Conservation (phyloP, 73 alveolate genomes). For the Paramecium tetraurelia region DNA sequence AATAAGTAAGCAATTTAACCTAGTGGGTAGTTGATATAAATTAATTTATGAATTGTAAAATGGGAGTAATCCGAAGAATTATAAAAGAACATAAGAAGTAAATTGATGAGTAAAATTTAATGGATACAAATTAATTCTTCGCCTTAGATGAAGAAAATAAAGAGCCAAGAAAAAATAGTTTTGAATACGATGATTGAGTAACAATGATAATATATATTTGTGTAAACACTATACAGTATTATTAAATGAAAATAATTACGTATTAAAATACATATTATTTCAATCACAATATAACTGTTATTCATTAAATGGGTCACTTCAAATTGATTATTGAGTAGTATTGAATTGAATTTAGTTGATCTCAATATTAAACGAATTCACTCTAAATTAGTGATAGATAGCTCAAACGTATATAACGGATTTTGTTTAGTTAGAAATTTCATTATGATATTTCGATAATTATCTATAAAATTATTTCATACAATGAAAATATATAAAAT, state of each 20-base stretch:
- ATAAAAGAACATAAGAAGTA: background rate
- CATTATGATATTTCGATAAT: too few species aligned
- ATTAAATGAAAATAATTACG: background rate
- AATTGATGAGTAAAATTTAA: background rate
- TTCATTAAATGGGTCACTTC: background rate
- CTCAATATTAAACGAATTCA: background rate
- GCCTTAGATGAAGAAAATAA: background rate
- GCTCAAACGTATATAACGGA: background rate
- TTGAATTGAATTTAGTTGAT: background rate
- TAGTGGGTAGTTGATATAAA: background rate
- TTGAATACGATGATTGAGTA: slow-evolving; percentile 38
- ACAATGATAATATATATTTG: background rate
- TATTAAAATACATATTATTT: background rate
- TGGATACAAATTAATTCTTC: slow-evolving; percentile 18
- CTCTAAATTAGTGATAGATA: too few species aligned
- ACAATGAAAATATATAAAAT: background rate
- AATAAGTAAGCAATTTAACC: background rate
- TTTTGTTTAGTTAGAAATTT: background rate
- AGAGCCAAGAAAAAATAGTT: slow-evolving; percentile 3
- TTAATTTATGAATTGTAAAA: background rate
- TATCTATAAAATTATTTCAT: background rate
- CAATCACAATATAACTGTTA: background rate
- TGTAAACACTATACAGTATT: background rate
- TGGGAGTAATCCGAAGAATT: slow-evolving; percentile 6
- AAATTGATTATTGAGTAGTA: too few species aligned